These are phyloP conservation scores for Lentinula guzmanii DNA, from an alignment of 768 basidiomycete genomes.

Conservation along the genomic window DNA sequence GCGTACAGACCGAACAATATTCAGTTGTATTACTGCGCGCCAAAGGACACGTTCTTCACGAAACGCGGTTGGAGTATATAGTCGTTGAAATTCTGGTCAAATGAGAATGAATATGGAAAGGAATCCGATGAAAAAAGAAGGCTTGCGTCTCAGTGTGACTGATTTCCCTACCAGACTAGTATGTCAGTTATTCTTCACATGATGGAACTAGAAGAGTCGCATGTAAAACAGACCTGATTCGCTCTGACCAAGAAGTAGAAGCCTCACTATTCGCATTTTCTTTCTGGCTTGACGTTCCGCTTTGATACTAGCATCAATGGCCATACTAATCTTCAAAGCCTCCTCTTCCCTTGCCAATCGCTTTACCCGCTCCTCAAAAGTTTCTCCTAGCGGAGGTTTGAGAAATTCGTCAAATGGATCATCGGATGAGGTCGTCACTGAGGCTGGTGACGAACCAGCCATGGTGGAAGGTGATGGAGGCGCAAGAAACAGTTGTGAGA, in stretches of 20 bases:
- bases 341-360: conserved; percentile 61
- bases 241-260: conserved; percentile 76
- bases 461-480: conserved; percentile 3
- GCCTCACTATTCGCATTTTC: conserved; percentile 66
- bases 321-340: conserved; percentile 55
- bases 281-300: conserved; percentile 53
- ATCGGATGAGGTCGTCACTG: conserved; percentile 16
- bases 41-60: conserved; percentile 74
- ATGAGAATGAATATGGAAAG: background rate
- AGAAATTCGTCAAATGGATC: conserved; percentile 68
- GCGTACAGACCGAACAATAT: conserved; percentile 72
- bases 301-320: conserved; percentile 72
- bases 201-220: background rate
- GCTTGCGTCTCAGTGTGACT: conserved; percentile 75
- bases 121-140: conserved; percentile 7
- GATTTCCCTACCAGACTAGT: conserved; percentile 53
- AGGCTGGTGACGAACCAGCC: conserved; percentile 1
- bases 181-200: background rate
- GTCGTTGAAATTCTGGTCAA: conserved; percentile 61
- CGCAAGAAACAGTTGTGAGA: conserved; percentile 4
- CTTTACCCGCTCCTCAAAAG: conserved; percentile 46
- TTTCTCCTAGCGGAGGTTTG: conserved; percentile 62
- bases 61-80: conserved; percentile 72
- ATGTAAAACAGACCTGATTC: conserved; percentile 51
- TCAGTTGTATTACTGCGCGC: conserved; percentile 80